These are phyloP conservation scores for Garcia nutans DNA, from an alignment of 345 rosid species.

Conservation along the genomic window DNA sequence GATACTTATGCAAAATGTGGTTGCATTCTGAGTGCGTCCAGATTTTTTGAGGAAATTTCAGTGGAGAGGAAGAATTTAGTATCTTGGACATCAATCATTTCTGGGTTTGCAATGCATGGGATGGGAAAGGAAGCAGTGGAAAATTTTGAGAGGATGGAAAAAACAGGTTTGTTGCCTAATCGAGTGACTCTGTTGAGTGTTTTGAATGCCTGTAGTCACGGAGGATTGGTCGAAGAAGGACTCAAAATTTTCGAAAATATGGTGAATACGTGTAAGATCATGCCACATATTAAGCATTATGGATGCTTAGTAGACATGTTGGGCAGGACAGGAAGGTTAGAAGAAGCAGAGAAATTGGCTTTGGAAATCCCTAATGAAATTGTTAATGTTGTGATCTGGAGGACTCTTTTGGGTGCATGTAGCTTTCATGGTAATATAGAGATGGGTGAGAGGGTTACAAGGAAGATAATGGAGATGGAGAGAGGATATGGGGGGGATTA, in stretches of 20 bases:
- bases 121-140: conserved; percentile 70
- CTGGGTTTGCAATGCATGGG: conserved; percentile 82
- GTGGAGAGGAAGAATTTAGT: conserved; percentile 54
- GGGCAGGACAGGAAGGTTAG: conserved; percentile 74
- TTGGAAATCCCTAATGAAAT: conserved; percentile 50
- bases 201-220: conserved; percentile 85
- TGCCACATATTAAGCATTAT: conserved; percentile 66
- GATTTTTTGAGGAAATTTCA: conserved; percentile 50
- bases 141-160: conserved; percentile 59
- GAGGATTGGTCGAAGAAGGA: conserved; percentile 73
- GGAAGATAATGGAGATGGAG: conserved; percentile 66
- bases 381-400: conserved; percentile 63
- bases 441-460: conserved; percentile 68
- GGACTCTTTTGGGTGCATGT: conserved; percentile 80
- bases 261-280: conserved; percentile 46
- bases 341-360: conserved; percentile 76
- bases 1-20: conserved; percentile 81
- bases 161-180: conserved; percentile 53
- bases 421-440: conserved; percentile 66
- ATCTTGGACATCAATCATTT: conserved; percentile 78
- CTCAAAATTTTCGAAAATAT: conserved; percentile 57
- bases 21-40: conserved; percentile 53
- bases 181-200: conserved; percentile 72
- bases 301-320: conserved; percentile 81
- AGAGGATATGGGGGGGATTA: conserved; percentile 75